These are phyloP conservation scores for Hippophae tibetana DNA, from an alignment of 306 rosid genomes.

Conservation along the genomic window DNA sequence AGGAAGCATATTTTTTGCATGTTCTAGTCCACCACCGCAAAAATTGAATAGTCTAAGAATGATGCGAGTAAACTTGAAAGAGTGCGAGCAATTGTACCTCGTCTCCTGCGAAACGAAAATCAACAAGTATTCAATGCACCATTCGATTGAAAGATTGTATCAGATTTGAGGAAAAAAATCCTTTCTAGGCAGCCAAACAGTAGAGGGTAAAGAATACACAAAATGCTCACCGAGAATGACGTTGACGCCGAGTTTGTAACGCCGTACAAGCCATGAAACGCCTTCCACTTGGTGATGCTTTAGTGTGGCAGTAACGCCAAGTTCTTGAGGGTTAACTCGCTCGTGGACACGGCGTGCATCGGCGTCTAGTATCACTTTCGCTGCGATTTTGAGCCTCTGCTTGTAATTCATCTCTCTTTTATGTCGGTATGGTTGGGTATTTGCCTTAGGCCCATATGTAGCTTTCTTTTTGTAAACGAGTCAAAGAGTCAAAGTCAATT, in stretches of 20 bases:
- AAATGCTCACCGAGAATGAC: constrained; percentile 60
- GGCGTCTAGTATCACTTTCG: constrained; percentile 32
- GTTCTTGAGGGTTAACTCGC: constrained; percentile 25
- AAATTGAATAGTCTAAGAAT: not conserved
- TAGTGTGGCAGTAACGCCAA: constrained; percentile 64
- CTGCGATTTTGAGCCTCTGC: constrained; percentile 50
- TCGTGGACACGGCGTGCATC: constrained; percentile 28
- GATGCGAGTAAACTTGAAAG: constrained; percentile 8
- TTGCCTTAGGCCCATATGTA: too few relatives aligned
- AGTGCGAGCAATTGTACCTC: constrained; percentile 53
- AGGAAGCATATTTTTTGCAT: too few relatives aligned
- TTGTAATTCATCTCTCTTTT: constrained; percentile 42
- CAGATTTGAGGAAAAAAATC: not conserved
- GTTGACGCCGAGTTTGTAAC: constrained; percentile 77
- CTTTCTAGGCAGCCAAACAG: constrained; percentile 17
- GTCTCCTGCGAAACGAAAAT: constrained; percentile 65
- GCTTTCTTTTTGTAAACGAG: too few relatives aligned
- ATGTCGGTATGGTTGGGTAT: too few relatives aligned
- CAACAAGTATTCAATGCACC: not conserved
- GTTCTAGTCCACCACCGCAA: not conserved
- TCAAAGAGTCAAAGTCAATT: too few relatives aligned
- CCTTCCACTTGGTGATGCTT: constrained; percentile 87
- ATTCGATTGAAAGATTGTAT: not conserved
- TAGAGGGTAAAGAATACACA: not conserved
- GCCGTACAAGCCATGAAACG: constrained; percentile 72